Percentiles rank a stretch among this genome's conserved stretches.
These are phyloP conservation scores for Saccharomycopsis sp. DNA, from an alignment of 805 yeast genomes.

Conservation along the genomic window DNA sequence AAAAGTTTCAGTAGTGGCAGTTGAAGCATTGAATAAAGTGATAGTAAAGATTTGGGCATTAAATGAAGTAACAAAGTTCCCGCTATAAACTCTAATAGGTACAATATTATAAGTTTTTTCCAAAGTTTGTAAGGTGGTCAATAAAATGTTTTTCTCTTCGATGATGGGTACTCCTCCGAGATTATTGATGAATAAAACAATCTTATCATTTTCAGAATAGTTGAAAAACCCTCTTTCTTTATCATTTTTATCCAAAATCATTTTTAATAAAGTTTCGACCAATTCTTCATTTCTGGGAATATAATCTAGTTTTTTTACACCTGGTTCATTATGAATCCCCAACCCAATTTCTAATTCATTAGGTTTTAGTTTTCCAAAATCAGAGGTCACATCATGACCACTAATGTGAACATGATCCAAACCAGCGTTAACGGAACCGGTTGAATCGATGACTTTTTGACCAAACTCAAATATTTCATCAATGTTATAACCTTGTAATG, in stretches of 20 bases:
- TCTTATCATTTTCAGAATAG: slow-evolving; percentile 53
- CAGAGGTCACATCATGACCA: slow-evolving; percentile 51
- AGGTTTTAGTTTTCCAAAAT: slow-evolving; percentile 30
- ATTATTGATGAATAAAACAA: slow-evolving; percentile 66
- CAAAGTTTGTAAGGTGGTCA: slow-evolving; percentile 43
- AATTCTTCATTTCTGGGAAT: slow-evolving; percentile 64
- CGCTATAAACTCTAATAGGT: slow-evolving; percentile 62
- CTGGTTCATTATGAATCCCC: slow-evolving; percentile 95
- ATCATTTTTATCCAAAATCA: slow-evolving; percentile 53
- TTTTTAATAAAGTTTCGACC: slow-evolving; percentile 45
- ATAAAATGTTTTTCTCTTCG: slow-evolving; percentile 63
- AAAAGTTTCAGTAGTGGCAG: slow-evolving; percentile 29
- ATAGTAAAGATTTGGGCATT: slow-evolving; percentile 88
- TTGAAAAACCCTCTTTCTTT: slow-evolving; percentile 73
- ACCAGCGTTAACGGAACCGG: slow-evolving; percentile 84
- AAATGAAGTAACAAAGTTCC: slow-evolving; percentile 80
- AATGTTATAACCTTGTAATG: slow-evolving; percentile 31
- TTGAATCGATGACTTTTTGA: slow-evolving; percentile 43
- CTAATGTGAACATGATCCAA: slow-evolving; percentile 86
- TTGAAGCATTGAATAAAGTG: slow-evolving; percentile 64
- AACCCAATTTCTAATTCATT: slow-evolving; percentile 82
- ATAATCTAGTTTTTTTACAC: slow-evolving; percentile 41
- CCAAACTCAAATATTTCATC: slow-evolving; percentile 51
- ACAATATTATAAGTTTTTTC: slow-evolving; percentile 39
- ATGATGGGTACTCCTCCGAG: slow-evolving; percentile 82